A percentile compares a stretch with the other conserved stretches of the same genome.
phyloP scores from a whole-genome alignment of 2,329 filamentous ascomycete genomes.

The Clarireedia paspali region DNA sequence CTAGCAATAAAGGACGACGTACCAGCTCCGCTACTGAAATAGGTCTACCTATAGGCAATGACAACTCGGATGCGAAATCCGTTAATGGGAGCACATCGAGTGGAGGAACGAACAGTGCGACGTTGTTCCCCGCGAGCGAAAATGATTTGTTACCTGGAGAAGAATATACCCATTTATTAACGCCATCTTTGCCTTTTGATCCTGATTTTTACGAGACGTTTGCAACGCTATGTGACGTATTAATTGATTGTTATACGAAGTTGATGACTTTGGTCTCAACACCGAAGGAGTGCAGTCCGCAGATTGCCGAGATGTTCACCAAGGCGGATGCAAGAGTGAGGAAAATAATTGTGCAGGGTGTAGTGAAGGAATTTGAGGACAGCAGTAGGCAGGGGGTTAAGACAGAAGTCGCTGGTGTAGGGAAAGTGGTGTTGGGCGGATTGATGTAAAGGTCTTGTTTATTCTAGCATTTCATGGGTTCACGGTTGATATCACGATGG shows the following conservation, averaged over 20 bases:
- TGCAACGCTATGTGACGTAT: slow-evolving; percentile 85
- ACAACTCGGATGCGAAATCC: slow-evolving; percentile 39
- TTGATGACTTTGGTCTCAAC: slow-evolving; percentile 69
- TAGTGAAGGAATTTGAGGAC: slow-evolving; percentile 92
- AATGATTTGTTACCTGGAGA: slow-evolving; percentile 70
- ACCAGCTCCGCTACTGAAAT: slow-evolving; percentile 54
- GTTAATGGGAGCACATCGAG: slow-evolving; percentile 33
- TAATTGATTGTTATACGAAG: slow-evolving; percentile 85
- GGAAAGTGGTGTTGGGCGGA: slow-evolving; percentile 82
- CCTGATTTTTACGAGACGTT: slow-evolving; percentile 97
- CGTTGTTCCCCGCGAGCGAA: slow-evolving; percentile 46
- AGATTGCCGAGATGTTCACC: slow-evolving; percentile 74
- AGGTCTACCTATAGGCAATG: slow-evolving; percentile 42
- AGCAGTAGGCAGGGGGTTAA: slow-evolving; percentile 68
- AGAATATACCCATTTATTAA: slow-evolving; percentile 81
- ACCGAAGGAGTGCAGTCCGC: slow-evolving; percentile 61
- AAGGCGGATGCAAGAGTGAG: slow-evolving; percentile 82
- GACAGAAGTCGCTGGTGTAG: slow-evolving; percentile 75
- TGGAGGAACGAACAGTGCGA: slow-evolving; percentile 29
- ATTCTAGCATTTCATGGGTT: slow-evolving; percentile 8
- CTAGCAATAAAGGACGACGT: slow-evolving; percentile 48
- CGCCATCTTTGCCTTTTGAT: slow-evolving; percentile 89
- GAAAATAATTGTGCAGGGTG: slow-evolving; percentile 80
- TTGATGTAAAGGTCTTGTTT: slow-evolving; percentile 48
- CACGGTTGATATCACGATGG: slow-evolving; percentile 7